These are phyloP conservation scores for Apiospora marii DNA, from an alignment of 2,329 filamentous ascomycete genomes.

Conservation along the genomic window DNA sequence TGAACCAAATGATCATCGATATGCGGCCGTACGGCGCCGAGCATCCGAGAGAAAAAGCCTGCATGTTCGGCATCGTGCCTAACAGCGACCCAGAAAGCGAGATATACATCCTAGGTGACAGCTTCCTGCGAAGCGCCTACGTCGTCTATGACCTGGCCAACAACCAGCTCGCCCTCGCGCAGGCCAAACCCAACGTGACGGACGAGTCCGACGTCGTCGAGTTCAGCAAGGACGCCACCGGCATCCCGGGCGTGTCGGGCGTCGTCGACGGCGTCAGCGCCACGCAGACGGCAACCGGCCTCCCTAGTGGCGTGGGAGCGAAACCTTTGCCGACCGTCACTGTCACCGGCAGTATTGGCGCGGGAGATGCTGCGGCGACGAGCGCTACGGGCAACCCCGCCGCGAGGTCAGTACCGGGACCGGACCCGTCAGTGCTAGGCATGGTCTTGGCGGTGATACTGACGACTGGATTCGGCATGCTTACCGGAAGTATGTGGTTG, in stretches of 20 bases:
- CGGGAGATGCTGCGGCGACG: slow-evolving; percentile 29
- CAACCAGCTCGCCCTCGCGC: slow-evolving; percentile 62
- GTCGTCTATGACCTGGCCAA: slow-evolving; percentile 67
- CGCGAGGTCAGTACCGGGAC: slow-evolving; percentile 30
- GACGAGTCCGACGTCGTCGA: slow-evolving; percentile 52
- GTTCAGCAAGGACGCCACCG: slow-evolving; percentile 48
- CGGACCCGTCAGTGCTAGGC: slow-evolving; percentile 34
- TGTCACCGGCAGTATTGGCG: slow-evolving; percentile 25
- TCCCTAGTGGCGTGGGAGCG: slow-evolving; percentile 30
- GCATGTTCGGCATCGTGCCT: slow-evolving; percentile 62
- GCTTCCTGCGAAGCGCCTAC: slow-evolving; percentile 66
- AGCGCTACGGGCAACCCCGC: slow-evolving; percentile 32
- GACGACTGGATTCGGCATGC: background rate
- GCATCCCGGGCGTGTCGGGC: slow-evolving; percentile 54
- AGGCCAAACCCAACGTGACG: slow-evolving; percentile 63
- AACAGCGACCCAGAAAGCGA: slow-evolving; percentile 47
- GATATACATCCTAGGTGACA: slow-evolving; percentile 62
- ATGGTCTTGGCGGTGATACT: background rate
- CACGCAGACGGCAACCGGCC: slow-evolving; percentile 34
- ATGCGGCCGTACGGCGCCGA: slow-evolving; percentile 45
- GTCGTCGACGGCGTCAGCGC: slow-evolving; percentile 46
- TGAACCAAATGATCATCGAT: slow-evolving; percentile 61
- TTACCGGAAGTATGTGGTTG: background rate
- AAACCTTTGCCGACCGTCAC: slow-evolving; percentile 28
- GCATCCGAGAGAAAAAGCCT: slow-evolving; percentile 44